Evolutionary conservation across 257 asterid species (phyloP), one percentile per base, ranked within the genome.

Genomic region (Hygrophila difformis): DNA sequence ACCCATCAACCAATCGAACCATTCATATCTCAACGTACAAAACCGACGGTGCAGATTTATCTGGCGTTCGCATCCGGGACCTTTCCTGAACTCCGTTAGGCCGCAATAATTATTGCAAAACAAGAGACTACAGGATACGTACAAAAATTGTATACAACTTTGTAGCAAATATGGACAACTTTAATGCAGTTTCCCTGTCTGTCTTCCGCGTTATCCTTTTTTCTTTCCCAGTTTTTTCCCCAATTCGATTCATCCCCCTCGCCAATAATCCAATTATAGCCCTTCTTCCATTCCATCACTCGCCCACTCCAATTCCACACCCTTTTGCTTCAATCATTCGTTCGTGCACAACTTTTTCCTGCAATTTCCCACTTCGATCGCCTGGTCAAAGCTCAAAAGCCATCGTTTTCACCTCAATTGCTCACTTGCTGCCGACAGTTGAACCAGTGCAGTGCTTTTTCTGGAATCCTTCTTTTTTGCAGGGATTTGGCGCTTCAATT

Each of bases 111-210:
- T 31, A 29, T 7, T 48, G 42, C 22, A 23, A 20, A 54, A n/a
- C n/a, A n/a, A n/a, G 22, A 20, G 3, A 23, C 43, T 6, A 43
- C 24, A 53, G 8, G 14, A 47, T 68, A 63, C 64, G 60, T 63
- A 68, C 63, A 68, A 63, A 62, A 49, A 53, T 59, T 34, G 69
- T 56, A 45, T 55, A 29, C 43, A 48, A 66, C 39, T 11, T 59
- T 20, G 8, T 43, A 41, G 55, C 47, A 48, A 47, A 68, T 53
- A 63, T 70, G 57, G 44, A 68, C 70, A 53, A 15, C 67, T 58
- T 68, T 68, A 68, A 47, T 68, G 71, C 64, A 63, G 58, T 59
- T 54, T 56, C 70, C 46, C 19, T 19, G 39, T 42, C 50, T 48
- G 42, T 47, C 58, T 40, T 49, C 47, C 53, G 64, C 58, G 51